Base-by-base conservation (phyloP, 2,329 filamentous ascomycete genomes). In the Fonsecaea nubica region DNA sequence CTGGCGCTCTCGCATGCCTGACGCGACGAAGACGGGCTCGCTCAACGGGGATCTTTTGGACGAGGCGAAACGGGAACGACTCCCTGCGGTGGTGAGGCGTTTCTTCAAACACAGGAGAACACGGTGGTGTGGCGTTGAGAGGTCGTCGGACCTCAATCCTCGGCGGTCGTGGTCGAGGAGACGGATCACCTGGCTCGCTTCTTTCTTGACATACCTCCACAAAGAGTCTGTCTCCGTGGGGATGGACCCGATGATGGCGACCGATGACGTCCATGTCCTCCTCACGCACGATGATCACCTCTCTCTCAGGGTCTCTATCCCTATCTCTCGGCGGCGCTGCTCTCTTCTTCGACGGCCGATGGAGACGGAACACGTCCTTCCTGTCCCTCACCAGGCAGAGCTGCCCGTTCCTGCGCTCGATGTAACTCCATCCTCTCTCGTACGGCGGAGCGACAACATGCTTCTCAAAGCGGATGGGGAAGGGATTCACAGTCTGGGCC, bases 61-160 rank as follows among this genome's bases (percentile, higher is more conserved):
- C 33, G 42, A 61, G 15, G 8, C 48, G 58, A 13, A 7, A 25
- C 4, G 55, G 32, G 12, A 25, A 36, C 5, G 15, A 21, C 4
- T 33, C 52, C 10, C 2, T 9, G 52, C n/a, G 13, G 52, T 3
- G 10, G 25, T 25, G 25, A 25, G 25, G 25, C 25, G 25, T 25
- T 10, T 35, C 15, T 53, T 36, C 6, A 12, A 30, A 30, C 7
- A 42, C 25, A 32, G 58, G 45, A 40, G 32, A 8, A 18, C 33
- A 1, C 10, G 15, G 52, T 15, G 13, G 59, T 13, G 33, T 21
- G 13, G 36, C 8, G 50, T 56, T 32, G 21, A 62, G 21, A 21
- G 59, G 59, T 15, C 52, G 35, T 4, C 59, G 59, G 25, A 62
- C 59, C 33, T 55, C 42, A 18, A 62, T 62, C 30, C 52, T 21